Percentiles rank a stretch among this genome's conserved stretches.
Evolutionary conservation across 768 basidiomycete species (phyloP).

Genomic region (Coprinopsis strossmayeri): DNA sequence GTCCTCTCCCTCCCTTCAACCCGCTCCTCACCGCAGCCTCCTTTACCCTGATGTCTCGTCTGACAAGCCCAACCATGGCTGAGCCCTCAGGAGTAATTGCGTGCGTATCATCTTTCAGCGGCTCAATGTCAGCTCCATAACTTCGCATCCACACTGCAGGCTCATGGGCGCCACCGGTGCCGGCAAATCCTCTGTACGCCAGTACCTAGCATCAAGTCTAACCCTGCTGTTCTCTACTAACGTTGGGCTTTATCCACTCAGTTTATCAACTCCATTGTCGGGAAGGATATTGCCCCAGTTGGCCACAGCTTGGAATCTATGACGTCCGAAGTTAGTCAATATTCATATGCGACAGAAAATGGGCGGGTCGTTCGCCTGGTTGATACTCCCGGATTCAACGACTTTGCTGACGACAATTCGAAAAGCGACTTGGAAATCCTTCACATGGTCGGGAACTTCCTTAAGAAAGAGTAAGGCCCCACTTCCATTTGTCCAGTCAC

Average conservation of each 20-base stretch:
- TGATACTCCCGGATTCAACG: constrained; percentile 6
- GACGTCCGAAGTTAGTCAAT: neutral
- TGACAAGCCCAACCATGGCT: neutral
- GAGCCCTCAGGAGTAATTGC: neutral
- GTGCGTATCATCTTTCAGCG: neutral
- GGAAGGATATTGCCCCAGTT: neutral
- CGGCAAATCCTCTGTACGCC: neutral
- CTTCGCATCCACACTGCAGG: neutral
- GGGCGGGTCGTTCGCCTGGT: neutral
- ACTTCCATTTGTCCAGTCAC: neutral
- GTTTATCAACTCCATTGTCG: neutral
- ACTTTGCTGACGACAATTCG: neutral
- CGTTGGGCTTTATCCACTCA: no score
- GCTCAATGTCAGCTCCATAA: neutral
- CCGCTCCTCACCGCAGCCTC: no score
- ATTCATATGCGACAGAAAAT: neutral
- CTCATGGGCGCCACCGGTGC: neutral
- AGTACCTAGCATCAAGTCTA: neutral
- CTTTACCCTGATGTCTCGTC: no score
- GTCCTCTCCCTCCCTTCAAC: no score
- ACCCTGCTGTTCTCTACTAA: neutral
- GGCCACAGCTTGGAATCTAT: neutral
- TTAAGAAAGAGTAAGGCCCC: constrained; percentile 8
- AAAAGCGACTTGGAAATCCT: constrained; percentile 4
- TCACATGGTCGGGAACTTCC: constrained; percentile 8